phyloP scores from a whole-genome alignment of 1,284 basidiomycete genomes.

The Coniophora puteana region DNA sequence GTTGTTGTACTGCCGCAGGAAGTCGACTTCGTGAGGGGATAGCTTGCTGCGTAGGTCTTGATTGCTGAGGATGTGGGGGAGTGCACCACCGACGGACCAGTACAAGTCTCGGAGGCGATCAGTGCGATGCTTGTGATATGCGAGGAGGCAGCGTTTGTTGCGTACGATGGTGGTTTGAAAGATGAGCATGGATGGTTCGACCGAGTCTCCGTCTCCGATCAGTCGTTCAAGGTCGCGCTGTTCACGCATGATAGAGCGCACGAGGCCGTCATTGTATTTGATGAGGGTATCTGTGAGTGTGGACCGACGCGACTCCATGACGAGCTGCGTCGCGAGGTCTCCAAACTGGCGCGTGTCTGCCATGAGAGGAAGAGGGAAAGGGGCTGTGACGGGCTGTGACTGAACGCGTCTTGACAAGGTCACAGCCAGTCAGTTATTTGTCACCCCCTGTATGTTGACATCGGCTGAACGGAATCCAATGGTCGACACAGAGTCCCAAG shows the following conservation, averaged over 20 bases:
- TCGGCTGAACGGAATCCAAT: constrained; percentile 16
- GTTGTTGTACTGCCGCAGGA: constrained; percentile 78
- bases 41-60: constrained; percentile 75
- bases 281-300: constrained; percentile 79
- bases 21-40: constrained; percentile 90
- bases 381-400: constrained; percentile 7
- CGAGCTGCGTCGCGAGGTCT: constrained; percentile 86
- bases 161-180: constrained; percentile 85
- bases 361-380: constrained; percentile 15
- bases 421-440: constrained; percentile 1
- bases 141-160: constrained; percentile 92
- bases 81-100: constrained; percentile 90
- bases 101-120: constrained; percentile 83
- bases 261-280: constrained; percentile 90
- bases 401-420: constrained; percentile 8
- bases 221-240: constrained; percentile 83
- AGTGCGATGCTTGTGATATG: constrained; percentile 85
- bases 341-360: constrained; percentile 54
- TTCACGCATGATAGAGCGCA: constrained; percentile 85
- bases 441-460: constrained; percentile 1
- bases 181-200: constrained; percentile 74
- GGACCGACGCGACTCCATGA: constrained; percentile 82
- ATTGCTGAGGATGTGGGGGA: constrained; percentile 81
- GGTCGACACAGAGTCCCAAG: constrained; percentile 38
- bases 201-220: constrained; percentile 36